Base-by-base conservation (phyloP, 1,284 basidiomycete species). In the Ustilago shanxiensis region DNA sequence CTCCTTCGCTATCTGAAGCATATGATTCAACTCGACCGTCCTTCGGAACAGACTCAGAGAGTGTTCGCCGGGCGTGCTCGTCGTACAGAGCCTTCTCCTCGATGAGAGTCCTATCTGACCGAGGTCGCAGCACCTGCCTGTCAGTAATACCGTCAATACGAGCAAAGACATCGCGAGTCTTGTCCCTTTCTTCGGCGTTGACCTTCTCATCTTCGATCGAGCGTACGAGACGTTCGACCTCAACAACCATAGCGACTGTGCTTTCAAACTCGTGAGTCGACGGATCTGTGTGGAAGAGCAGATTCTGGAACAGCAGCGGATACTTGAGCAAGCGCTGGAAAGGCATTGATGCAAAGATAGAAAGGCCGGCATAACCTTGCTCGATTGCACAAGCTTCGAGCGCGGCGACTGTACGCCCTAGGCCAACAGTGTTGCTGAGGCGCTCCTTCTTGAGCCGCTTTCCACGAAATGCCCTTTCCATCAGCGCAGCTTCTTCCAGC, bases 161-260 rank as follows among this genome's bases (percentile, higher is more conserved):
- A 1, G 95, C 96, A 83, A 97, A 93, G 0, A 93, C 92, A 86
- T 99, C 96, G 16, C 95, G 89, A 4, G 95, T 95, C 88, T 92
- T 93, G 87, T 98, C 95, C 35, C 96, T 90, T 85, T 97, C 95
- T 86, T 98, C 96, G 86, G 93, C 93, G 84, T 93, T 92, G 58
- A 95, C 93, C 89, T 98, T 98, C 87, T 98, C 95, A 83, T 98
- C 95, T 87, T 99, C 96, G 68, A 99, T 98, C 64, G 92, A 93
- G 54, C 95, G 90, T 47, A 99, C 95, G 78, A 98, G 95, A 14
- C 90, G 91, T 87, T 99, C 95, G 16, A 99, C 94, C 85, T 98
- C 95, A 26, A 95, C 94, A 0, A 98, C 95, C 94, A 98, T 96
- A 83, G 92, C 92, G 45, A 98, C 88, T 4, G 95, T 97, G 81